A percentile compares a stretch with the other conserved stretches of the same genome.
Conservation (phyloP, 75 land plant species). For the Chamaecyparis obtusa region DNA sequence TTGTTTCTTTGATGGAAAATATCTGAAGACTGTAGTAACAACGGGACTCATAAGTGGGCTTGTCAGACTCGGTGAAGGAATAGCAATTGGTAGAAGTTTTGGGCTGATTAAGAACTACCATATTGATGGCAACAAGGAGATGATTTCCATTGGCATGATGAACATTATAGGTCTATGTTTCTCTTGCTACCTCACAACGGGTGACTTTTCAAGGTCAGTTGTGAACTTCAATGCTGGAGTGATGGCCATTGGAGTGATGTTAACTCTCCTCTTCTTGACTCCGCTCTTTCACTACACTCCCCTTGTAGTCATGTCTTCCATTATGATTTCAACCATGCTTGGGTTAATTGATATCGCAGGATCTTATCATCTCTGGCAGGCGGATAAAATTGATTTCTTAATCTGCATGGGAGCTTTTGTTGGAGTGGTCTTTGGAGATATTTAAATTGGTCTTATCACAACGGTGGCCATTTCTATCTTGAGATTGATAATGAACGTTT, state of each 20-base stretch:
- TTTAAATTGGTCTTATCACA: conserved; percentile 61
- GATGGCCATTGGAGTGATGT: conserved; percentile 77
- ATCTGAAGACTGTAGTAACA: conserved; percentile 33
- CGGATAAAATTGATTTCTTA: conserved; percentile 77
- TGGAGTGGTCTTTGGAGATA: conserved; percentile 71
- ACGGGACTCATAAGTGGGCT: conserved; percentile 58
- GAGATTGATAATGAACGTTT: conserved; percentile 53
- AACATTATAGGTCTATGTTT: conserved; percentile 77
- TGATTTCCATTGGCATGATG: conserved; percentile 84
- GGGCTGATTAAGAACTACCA: conserved; percentile 78
- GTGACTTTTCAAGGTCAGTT: conserved; percentile 78
- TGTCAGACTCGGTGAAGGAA: conserved; percentile 64
- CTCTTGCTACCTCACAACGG: conserved; percentile 88
- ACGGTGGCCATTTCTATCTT: conserved; percentile 69
- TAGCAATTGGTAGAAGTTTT: conserved; percentile 87
- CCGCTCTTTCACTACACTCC: conserved; percentile 88
- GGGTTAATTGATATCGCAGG: conserved; percentile 68
- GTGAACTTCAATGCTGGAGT: conserved; percentile 90
- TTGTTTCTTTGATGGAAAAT: conserved; percentile 11
- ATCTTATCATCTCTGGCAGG: conserved; percentile 55
- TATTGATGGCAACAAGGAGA: conserved; percentile 95
- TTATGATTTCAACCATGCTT: conserved; percentile 72
- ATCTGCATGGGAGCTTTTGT: conserved; percentile 67
- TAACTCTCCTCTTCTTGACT: conserved; percentile 65
- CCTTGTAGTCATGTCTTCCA: conserved; percentile 61